Evolutionary conservation across 1,139 yeast genomes (phyloP).

Genomic region (Pichia terricola): DNA sequence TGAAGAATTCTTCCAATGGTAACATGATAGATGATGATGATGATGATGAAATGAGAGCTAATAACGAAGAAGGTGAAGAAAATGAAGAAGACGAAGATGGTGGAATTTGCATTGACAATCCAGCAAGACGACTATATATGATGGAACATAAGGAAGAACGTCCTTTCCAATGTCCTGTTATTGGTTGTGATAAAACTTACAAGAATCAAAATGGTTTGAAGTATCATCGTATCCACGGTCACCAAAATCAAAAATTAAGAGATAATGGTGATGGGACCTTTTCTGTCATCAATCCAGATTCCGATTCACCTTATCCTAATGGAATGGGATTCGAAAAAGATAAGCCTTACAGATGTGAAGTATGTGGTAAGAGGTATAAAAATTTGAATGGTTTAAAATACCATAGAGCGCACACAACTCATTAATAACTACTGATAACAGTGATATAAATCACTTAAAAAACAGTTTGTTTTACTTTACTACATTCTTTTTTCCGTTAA

Average conservation of each 20-base stretch:
- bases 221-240: slow-evolving; percentile 94
- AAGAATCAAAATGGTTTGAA: slow-evolving; percentile 96
- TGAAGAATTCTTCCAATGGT: not conserved
- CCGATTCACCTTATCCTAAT: slow-evolving; percentile 84
- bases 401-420: slow-evolving; percentile 96
- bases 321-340: slow-evolving; percentile 93
- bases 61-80: slow-evolving; percentile 20
- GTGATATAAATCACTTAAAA: not conserved
- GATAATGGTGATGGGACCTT: slow-evolving; percentile 91
- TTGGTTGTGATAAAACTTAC: slow-evolving; percentile 95
- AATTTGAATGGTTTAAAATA: slow-evolving; percentile 92
- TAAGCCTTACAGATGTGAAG: slow-evolving; percentile 96
- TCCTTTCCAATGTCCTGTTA: slow-evolving; percentile 96
- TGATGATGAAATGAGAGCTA: slow-evolving; percentile 15
- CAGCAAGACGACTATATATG: slow-evolving; percentile 87
- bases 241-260: slow-evolving; percentile 86
- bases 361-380: slow-evolving; percentile 94
- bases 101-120: slow-evolving; percentile 74
- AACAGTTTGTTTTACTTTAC: not conserved
- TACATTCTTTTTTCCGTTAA: too few species aligned
- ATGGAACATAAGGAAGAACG: slow-evolving; percentile 88
- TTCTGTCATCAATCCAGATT: slow-evolving; percentile 86
- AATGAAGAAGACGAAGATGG: slow-evolving; percentile 10
- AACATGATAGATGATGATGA: not conserved
- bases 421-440: slow-evolving; percentile 29